Evolutionary conservation across 805 yeast genomes (phyloP).

Genomic region (Pichia pseudocactophila): DNA sequence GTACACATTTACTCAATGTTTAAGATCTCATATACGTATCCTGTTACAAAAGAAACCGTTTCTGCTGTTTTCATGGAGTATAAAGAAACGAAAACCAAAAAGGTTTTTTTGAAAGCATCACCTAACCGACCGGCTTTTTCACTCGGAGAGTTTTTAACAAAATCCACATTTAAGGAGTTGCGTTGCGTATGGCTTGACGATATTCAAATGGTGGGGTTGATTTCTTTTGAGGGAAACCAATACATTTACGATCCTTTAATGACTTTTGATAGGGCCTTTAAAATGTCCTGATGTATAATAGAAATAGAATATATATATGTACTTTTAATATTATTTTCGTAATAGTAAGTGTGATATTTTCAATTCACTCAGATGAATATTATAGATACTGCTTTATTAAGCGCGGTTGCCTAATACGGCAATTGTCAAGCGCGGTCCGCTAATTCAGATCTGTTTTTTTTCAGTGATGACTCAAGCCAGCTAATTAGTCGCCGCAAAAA

Average conservation of each 20-base stretch:
- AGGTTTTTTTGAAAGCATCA: not conserved
- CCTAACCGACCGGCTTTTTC: constrained; percentile 5
- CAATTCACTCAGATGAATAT: no score
- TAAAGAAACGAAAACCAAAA: constrained; percentile 3
- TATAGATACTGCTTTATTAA: not conserved
- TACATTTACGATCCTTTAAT: constrained; percentile 3
- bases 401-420: constrained; percentile 12
- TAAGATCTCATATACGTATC: not conserved
- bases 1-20: constrained; percentile 2
- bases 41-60: not conserved
- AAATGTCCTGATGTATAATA: not conserved
- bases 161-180: not conserved
- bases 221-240: not conserved
- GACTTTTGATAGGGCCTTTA: not conserved
- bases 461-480: constrained; percentile 1
- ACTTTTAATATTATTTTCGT: no score
- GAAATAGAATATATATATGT: no score
- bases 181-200: constrained; percentile 7
- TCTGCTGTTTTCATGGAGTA: constrained; percentile 4
- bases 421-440: constrained; percentile 12
- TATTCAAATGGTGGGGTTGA: constrained; percentile 5
- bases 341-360: no score
- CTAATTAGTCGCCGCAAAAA: constrained; percentile 3
- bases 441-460: not conserved
- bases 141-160: constrained; percentile 1